Percentiles rank a stretch among this genome's conserved stretches.
Evolutionary conservation across 176 grass and related monocot species (phyloP).

Genomic region (Canna indica): DNA sequence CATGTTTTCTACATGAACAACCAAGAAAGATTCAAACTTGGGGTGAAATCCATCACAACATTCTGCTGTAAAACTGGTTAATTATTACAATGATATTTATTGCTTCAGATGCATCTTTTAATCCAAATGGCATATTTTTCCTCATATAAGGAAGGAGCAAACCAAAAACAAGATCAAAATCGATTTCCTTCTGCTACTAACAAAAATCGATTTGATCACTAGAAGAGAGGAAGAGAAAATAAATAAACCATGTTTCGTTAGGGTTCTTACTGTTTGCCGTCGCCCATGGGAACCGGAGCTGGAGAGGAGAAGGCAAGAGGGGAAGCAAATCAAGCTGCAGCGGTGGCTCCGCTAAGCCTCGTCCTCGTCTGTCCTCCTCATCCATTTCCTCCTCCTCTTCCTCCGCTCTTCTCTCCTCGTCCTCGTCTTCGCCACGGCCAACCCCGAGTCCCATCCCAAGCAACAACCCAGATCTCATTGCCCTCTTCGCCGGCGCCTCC

Average conservation of each 20-base stretch:
- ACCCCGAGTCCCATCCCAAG: background rate
- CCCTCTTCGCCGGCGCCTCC: background rate
- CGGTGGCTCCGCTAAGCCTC: background rate
- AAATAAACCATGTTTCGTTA: background rate
- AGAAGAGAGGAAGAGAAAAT: background rate
- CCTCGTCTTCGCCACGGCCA: background rate
- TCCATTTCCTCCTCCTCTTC: background rate
- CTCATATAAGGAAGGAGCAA: background rate
- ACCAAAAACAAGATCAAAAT: background rate
- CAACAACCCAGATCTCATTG: background rate
- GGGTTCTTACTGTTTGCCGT: background rate
- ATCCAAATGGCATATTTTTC: background rate
- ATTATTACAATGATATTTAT: too few relatives aligned
- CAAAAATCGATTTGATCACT: too few relatives aligned
- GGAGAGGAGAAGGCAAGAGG: background rate
- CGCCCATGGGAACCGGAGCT: background rate
- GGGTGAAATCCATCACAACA: background rate
- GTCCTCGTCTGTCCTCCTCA: background rate
- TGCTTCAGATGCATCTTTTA: too few relatives aligned
- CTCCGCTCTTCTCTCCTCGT: background rate
- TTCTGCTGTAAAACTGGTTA: too few relatives aligned
- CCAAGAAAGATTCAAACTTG: background rate
- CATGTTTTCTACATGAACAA: background rate
- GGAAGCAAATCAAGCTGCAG: conserved; percentile 12
- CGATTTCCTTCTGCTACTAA: too few relatives aligned